Evolutionary conservation across 2,329 filamentous ascomycete species (phyloP), one percentile per base, ranked within the genome.

Genomic region (Thyridium curvatum): DNA sequence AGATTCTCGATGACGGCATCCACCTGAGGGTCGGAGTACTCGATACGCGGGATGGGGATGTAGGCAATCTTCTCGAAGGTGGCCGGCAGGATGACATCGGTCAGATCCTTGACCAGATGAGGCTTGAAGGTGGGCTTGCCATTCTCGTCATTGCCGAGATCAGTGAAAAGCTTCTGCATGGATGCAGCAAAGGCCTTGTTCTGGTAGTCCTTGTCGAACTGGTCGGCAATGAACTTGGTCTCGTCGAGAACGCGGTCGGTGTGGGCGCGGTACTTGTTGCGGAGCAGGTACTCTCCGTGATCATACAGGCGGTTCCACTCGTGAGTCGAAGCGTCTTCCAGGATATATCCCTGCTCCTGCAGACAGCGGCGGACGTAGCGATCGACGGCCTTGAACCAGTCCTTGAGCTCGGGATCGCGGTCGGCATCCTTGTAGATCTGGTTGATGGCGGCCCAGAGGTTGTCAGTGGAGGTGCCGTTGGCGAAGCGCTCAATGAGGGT

Each of bases 1-100:
- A 98, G 70, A 61, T 98, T 98, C 69, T 98, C 93, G 33, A 98
- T 77, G 35, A 97, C 77, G 35, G 84, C 84, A 61, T 98, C 93
- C 37, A 94, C 72, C 71, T 83, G 79, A 3, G 77, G 73, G 52
- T 97, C 93, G 2, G 80, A 84, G 56, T 89, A 93, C 68, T 98
- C 93, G 44, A 98, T 95, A 40, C 93, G 85, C 16, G 93, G 93
- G 36, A 98, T 79, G 4, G 49, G 93, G 12, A 98, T 77, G 61
- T 98, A 98, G 44, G 87, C 83, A 41, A 93, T 71, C 49, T 82
- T 86, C 69, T 94, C 86, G 48, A 98, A 84, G 39, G 87, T 66
- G 10, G 73, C 78, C 2, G 93, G 93, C 8, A 98, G 56, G 48
- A 98, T 91, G 39, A 96, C 80, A 28, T 93, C 84, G 12, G 79